A percentile compares a stretch with the other conserved stretches of the same genome.
phyloP scores from a whole-genome alignment of 1,139 yeast species.

The Kurtzmaniella quercitrusa region DNA sequence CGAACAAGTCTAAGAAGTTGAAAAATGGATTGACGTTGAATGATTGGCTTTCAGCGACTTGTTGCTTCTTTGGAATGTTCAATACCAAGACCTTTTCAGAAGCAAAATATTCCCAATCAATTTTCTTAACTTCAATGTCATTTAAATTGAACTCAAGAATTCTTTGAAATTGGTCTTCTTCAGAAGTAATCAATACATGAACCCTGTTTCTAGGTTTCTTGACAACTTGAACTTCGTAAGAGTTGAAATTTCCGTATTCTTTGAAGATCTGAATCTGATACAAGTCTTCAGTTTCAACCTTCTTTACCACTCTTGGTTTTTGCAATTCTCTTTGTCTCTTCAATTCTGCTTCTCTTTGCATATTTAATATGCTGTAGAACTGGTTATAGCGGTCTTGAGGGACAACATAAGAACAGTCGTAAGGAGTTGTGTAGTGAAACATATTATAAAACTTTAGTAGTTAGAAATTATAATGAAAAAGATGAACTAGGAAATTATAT shows the following conservation, averaged over 20 bases:
- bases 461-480: neutral
- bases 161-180: slow-evolving; percentile 30
- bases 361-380: slow-evolving; percentile 3
- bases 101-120: slow-evolving; percentile 35
- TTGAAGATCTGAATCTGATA: slow-evolving; percentile 39
- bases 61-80: slow-evolving; percentile 31
- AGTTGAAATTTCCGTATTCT: slow-evolving; percentile 30
- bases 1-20: slow-evolving; percentile 3
- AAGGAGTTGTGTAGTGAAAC: slow-evolving; percentile 5
- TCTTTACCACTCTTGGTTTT: slow-evolving; percentile 32
- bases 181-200: slow-evolving; percentile 28
- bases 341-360: slow-evolving; percentile 6
- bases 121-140: slow-evolving; percentile 29
- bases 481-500: neutral
- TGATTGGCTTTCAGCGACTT: slow-evolving; percentile 7
- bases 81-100: slow-evolving; percentile 34
- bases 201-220: slow-evolving; percentile 19
- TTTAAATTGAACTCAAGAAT: slow-evolving; percentile 29
- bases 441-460: neutral
- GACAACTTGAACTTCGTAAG: slow-evolving; percentile 36
- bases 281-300: slow-evolving; percentile 33
- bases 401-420: slow-evolving; percentile 2
- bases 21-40: slow-evolving; percentile 8
- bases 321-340: slow-evolving; percentile 6
- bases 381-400: slow-evolving; percentile 3